Percentiles rank a stretch among this genome's conserved stretches.
These are phyloP conservation scores for Penicillium expansum DNA, from an alignment of 2,329 filamentous ascomycete genomes.

Conservation along the genomic window DNA sequence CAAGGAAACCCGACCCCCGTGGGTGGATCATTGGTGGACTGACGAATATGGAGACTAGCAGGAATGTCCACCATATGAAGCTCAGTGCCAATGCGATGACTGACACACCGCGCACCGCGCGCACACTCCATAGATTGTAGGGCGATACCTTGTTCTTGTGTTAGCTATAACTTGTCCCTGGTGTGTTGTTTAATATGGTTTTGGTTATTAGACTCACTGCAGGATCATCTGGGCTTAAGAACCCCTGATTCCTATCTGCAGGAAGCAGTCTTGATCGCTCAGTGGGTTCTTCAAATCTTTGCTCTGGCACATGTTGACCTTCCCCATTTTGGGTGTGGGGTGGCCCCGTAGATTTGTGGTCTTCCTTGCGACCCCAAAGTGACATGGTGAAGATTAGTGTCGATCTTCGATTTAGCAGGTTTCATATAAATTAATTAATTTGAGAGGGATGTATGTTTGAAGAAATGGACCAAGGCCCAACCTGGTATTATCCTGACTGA, in stretches of 20 bases:
- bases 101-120: conserved; percentile 74
- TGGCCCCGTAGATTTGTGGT: neutral
- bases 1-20: conserved; percentile 87
- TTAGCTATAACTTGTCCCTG: neutral
- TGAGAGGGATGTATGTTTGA: neutral
- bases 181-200: neutral
- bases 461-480: neutral
- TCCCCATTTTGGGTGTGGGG: neutral
- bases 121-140: conserved; percentile 91
- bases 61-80: conserved; percentile 88
- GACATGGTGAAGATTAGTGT: conserved; percentile 10
- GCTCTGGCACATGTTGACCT: conserved; percentile 1
- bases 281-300: conserved; percentile 26
- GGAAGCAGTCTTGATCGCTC: conserved; percentile 24
- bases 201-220: conserved; percentile 13
- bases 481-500: neutral
- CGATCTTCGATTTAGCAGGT: neutral
- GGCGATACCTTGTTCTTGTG: conserved; percentile 61
- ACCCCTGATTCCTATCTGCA: conserved; percentile 8
- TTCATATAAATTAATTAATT: neutral
- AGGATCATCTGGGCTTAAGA: conserved; percentile 24
- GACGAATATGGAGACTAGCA: conserved; percentile 87
- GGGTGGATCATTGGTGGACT: conserved; percentile 83
- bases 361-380: conserved; percentile 13
- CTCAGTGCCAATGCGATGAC: conserved; percentile 71